A percentile compares a stretch with the other conserved stretches of the same genome.
Conservation (phyloP, 805 yeast genomes). For the Pichia nanzhaoensis region DNA sequence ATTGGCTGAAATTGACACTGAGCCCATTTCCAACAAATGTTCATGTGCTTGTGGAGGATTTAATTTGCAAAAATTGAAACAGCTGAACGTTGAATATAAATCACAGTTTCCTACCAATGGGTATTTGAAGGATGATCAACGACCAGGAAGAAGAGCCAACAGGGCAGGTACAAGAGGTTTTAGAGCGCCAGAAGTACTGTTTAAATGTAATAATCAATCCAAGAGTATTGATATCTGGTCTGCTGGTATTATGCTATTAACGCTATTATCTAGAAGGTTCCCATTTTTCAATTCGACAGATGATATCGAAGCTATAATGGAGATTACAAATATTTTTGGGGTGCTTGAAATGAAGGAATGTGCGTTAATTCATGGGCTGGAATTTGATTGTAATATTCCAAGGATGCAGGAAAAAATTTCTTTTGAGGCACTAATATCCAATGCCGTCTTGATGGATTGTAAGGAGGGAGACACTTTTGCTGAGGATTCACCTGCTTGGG, state of each 20-base stretch:
- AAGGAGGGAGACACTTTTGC: slow-evolving; percentile 56
- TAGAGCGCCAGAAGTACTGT: slow-evolving; percentile 87
- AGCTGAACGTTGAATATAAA: slow-evolving; percentile 19
- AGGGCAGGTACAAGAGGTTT: slow-evolving; percentile 96
- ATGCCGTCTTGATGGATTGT: slow-evolving; percentile 39
- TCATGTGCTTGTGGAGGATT: slow-evolving; percentile 47
- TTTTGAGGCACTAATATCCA: slow-evolving; percentile 35
- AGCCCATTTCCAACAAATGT: slow-evolving; percentile 35
- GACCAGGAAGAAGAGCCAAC: slow-evolving; percentile 89
- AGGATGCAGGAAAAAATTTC: slow-evolving; percentile 41
- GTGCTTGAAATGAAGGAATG: slow-evolving; percentile 60
- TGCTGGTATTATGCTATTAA: slow-evolving; percentile 79
- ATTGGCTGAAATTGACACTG: slow-evolving; percentile 57
- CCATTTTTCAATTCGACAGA: slow-evolving; percentile 94
- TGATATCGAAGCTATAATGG: slow-evolving; percentile 86
- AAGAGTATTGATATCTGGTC: slow-evolving; percentile 88
- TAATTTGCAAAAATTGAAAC: slow-evolving; percentile 8
- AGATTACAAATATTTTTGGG: slow-evolving; percentile 78
- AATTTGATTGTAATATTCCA: slow-evolving; percentile 60
- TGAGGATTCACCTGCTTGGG: slow-evolving; percentile 63
- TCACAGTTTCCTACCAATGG: slow-evolving; percentile 42
- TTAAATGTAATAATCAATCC: slow-evolving; percentile 79
- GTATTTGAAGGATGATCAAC: slow-evolving; percentile 77
- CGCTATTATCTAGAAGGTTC: slow-evolving; percentile 71
- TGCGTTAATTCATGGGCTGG: slow-evolving; percentile 83